Evolutionary conservation across 768 basidiomycete species (phyloP).

Genomic region (Psilocybe tampanensis): DNA sequence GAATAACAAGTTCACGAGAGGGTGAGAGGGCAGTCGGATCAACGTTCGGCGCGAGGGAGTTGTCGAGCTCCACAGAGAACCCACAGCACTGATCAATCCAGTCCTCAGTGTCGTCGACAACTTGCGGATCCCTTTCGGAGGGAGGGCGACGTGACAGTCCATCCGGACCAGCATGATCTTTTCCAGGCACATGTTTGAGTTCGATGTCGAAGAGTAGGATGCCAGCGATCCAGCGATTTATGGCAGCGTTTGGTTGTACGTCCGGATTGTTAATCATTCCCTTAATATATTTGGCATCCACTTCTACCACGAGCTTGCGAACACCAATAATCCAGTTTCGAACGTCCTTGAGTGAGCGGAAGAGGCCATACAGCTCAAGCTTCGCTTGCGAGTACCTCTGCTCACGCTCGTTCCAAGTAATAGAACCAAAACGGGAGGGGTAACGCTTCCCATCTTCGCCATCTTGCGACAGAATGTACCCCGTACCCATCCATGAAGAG

Average conservation of each 20-base stretch:
- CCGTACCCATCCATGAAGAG: constrained; percentile 15
- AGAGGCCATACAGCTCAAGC: constrained; percentile 30
- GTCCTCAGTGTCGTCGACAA: neutral
- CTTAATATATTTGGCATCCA: constrained; percentile 32
- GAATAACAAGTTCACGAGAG: no score
- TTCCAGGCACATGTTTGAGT: constrained; percentile 34
- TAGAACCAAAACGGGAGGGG: constrained; percentile 8
- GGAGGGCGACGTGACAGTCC: neutral
- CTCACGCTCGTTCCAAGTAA: constrained; percentile 9
- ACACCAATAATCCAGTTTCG: constrained; percentile 28
- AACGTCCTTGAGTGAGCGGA: constrained; percentile 15
- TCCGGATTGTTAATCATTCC: constrained; percentile 42
- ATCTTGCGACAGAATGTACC: constrained; percentile 13
- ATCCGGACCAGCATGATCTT: constrained; percentile 8
- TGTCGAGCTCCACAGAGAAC: no score
- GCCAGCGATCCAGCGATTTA: constrained; percentile 43
- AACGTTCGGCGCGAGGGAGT: no score
- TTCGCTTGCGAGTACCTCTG: constrained; percentile 30
- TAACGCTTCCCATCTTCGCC: constrained; percentile 7
- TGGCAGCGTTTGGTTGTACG: constrained; percentile 33
- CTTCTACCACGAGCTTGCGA: constrained; percentile 25
- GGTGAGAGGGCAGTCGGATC: no score
- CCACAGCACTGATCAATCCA: neutral
- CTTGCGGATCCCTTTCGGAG: neutral
- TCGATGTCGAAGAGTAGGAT: constrained; percentile 38